Conservation (phyloP, 2,329 filamentous ascomycete species). For the Hansfordia pulvinata region DNA sequence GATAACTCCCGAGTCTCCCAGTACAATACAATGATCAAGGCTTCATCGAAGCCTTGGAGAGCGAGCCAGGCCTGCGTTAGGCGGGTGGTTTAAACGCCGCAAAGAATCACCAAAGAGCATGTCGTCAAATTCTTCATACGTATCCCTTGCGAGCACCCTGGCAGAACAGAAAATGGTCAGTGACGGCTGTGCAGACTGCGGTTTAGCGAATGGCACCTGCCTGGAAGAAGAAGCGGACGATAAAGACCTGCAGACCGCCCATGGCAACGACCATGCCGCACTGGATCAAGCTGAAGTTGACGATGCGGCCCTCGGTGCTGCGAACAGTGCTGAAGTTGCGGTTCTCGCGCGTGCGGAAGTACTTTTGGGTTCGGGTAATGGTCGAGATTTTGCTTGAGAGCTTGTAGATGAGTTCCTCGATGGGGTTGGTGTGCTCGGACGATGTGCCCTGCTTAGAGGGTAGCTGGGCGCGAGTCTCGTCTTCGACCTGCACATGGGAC, state of each 20-base stretch:
- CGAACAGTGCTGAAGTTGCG: slow-evolving; percentile 96
- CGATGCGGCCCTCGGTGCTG: slow-evolving; percentile 89
- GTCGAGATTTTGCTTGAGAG: slow-evolving; percentile 86
- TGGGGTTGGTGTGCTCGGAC: slow-evolving; percentile 73
- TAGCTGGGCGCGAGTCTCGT: slow-evolving; percentile 69
- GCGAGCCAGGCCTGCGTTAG: too few species aligned
- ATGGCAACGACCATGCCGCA: slow-evolving; percentile 83
- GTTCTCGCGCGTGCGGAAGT: slow-evolving; percentile 98
- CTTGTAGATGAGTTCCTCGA: slow-evolving; percentile 94
- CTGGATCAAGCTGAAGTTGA: slow-evolving; percentile 95
- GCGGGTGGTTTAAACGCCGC: too few species aligned
- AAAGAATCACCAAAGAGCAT: too few species aligned
- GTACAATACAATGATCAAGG: too few species aligned
- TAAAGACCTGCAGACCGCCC: slow-evolving; percentile 92
- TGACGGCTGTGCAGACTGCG: slow-evolving; percentile 6
- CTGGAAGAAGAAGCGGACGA: slow-evolving; percentile 98
- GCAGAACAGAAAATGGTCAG: slow-evolving; percentile 3
- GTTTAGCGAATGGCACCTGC: slow-evolving; percentile 24
- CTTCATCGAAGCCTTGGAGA: too few species aligned
- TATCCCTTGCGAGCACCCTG: slow-evolving; percentile 57
- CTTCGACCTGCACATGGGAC: slow-evolving; percentile 56
- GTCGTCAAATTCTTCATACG: slow-evolving; percentile 37
- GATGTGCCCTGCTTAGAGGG: slow-evolving; percentile 80
- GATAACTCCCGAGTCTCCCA: too few species aligned
- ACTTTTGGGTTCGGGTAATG: slow-evolving; percentile 94